Base-by-base conservation (phyloP, 345 rosid species). In the Arabidopsis suecica region DNA sequence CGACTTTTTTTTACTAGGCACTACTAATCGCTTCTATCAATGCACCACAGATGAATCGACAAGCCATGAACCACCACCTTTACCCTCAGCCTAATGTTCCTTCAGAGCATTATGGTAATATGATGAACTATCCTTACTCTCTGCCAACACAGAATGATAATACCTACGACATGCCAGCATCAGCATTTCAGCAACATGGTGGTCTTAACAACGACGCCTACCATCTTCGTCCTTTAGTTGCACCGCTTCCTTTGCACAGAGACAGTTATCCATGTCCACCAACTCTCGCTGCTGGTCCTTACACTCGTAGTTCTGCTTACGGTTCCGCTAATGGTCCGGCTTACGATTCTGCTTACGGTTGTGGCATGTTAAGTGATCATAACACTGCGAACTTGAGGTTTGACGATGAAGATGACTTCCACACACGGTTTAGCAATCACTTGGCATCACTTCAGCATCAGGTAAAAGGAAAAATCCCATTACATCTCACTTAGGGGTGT, bases 21-120 rank as follows among this genome's bases (percentile, higher is more conserved):
- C 64, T 87, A 49, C 83, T 91, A 79, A 83, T 87, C 50, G 78
- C 77, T 56, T 65, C 78, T 73, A 82, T 80, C 47, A 80, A 87
- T 65, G 69, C 83, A 32, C 85, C 86, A 55, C 90, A 68, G 54
- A 30, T n/a, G n/a, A 34, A 65, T 34, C 40, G 3, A 45, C 78
- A 32, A 56, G 48, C 38, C 65, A 44, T 55, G 58, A 54, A 56
- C 71, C 59, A 87, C 73, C 58, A 87, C 73, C 87, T 90, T 9
- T 86, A 89, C 82, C 73, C 96, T 5, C 93, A 85, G 59, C 93
- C 82, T 72, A 78, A 86, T 5, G 87, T 88, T 82, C 93, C 88
- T 30, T 59, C 85, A 84, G 93, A 88, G 51, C 87, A 78, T 68
- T 82, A 82, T 65, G 76, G 91, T 38, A 88, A 87, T 77, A 86